phyloP scores from a whole-genome alignment of 2,329 filamentous ascomycete genomes.

The Ceratocystis eucalypticola region DNA sequence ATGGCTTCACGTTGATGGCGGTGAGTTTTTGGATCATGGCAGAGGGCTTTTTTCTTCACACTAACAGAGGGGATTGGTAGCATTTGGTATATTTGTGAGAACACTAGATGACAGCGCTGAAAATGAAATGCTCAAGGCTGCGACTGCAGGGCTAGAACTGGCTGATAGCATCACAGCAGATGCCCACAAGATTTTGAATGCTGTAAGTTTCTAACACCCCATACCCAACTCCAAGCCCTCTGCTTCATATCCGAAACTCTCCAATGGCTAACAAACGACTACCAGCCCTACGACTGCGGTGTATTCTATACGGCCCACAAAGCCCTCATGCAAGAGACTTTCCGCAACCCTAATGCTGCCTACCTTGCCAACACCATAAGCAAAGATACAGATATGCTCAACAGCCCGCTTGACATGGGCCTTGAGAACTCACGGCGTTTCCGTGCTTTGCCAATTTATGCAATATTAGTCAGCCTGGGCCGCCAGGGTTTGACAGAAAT shows the following conservation, averaged over 20 bases:
- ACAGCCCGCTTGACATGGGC: slow-evolving; percentile 75
- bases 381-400: slow-evolving; percentile 34
- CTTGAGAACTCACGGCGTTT: slow-evolving; percentile 87
- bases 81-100: slow-evolving; percentile 74
- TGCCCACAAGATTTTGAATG: slow-evolving; percentile 84
- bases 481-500: slow-evolving; percentile 53
- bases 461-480: slow-evolving; percentile 63
- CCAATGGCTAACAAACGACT: background rate
- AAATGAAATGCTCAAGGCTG: slow-evolving; percentile 40
- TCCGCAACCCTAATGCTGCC: slow-evolving; percentile 72
- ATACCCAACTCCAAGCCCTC: background rate
- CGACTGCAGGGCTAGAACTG: slow-evolving; percentile 54
- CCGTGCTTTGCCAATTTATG: slow-evolving; percentile 79
- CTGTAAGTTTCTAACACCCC: slow-evolving; percentile 37
- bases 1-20: slow-evolving; percentile 83
- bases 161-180: slow-evolving; percentile 81
- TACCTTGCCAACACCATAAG: slow-evolving; percentile 45
- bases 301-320: slow-evolving; percentile 66
- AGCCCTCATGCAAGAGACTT: slow-evolving; percentile 47
- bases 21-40: slow-evolving; percentile 28
- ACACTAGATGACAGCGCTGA: slow-evolving; percentile 43
- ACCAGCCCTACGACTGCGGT: slow-evolving; percentile 73
- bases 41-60: background rate
- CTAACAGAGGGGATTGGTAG: slow-evolving; percentile 27
- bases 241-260: background rate